These are phyloP conservation scores for Podospora pseudopauciseta DNA, from an alignment of 495 filamentous ascomycete species.

Conservation along the genomic window DNA sequence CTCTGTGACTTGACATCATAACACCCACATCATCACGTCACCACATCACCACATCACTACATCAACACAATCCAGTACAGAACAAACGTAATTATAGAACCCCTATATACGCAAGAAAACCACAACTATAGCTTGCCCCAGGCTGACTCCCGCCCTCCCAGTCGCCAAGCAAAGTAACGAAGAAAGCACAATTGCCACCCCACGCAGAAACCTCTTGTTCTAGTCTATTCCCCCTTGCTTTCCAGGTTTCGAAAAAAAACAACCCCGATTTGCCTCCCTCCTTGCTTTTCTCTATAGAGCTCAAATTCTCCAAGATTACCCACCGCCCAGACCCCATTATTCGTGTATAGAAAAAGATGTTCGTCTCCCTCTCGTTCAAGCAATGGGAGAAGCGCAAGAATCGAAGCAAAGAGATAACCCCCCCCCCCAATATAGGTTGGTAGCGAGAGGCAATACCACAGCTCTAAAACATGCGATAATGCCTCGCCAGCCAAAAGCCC, in stretches of 20 bases:
- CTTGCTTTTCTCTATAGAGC: neutral
- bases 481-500: constrained; percentile 39
- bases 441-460: neutral
- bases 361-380: neutral
- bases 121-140: neutral
- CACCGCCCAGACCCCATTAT: neutral
- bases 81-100: neutral
- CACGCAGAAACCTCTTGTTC: neutral
- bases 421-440: neutral
- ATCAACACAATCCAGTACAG: too few species aligned
- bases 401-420: neutral
- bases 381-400: neutral
- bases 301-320: neutral
- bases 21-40: too few species aligned
- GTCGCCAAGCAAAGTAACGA: neutral
- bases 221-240: neutral
- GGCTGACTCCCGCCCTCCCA: neutral
- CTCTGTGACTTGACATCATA: too few species aligned
- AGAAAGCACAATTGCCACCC: neutral
- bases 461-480: constrained; percentile 27
- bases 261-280: neutral
- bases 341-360: neutral
- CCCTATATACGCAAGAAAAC: neutral
- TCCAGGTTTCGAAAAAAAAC: neutral
- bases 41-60: too few species aligned